Evolutionary conservation across 1,284 basidiomycete species (phyloP).

Genomic region (Apiotrichum mycotoxinovorans): DNA sequence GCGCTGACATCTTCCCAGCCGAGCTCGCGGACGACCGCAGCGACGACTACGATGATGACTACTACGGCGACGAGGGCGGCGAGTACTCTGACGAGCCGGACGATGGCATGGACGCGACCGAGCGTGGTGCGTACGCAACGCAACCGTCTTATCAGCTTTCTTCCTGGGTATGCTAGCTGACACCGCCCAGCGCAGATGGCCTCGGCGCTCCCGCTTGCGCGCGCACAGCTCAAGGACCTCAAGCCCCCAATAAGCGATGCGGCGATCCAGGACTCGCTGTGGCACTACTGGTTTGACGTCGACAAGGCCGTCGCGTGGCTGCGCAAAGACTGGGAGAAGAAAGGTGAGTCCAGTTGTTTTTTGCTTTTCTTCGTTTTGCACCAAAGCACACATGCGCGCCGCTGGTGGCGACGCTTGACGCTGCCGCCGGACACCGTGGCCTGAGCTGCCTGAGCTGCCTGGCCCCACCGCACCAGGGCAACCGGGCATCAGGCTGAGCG

Average conservation of each 20-base stretch:
- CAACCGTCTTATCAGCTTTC: no score
- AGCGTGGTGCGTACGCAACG: constrained; percentile 32
- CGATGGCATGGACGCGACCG: constrained; percentile 41
- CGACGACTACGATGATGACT: constrained; percentile 34
- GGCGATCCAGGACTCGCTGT: constrained; percentile 75
- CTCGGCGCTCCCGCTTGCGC: constrained; percentile 64
- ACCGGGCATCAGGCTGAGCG: constrained; percentile 3
- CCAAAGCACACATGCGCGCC: constrained; percentile 3
- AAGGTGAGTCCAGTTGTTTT: constrained; percentile 63
- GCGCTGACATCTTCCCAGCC: background rate
- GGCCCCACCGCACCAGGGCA: background rate
- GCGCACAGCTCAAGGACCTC: constrained; percentile 64
- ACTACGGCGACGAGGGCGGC: constrained; percentile 47
- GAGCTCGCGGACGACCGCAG: constrained; percentile 29
- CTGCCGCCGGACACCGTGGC: no score
- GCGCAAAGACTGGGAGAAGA: constrained; percentile 58
- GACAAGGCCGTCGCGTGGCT: constrained; percentile 72
- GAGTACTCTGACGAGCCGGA: constrained; percentile 40
- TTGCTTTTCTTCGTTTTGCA: background rate
- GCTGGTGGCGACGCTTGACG: background rate
- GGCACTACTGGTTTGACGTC: constrained; percentile 85
- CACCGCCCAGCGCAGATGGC: constrained; percentile 63
- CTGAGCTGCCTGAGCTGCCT: background rate
- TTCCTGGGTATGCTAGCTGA: constrained; percentile 57
- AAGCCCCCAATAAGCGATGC: constrained; percentile 68